Conservation (phyloP, 352 stramenopile species). For the Detonula confervacea region DNA sequence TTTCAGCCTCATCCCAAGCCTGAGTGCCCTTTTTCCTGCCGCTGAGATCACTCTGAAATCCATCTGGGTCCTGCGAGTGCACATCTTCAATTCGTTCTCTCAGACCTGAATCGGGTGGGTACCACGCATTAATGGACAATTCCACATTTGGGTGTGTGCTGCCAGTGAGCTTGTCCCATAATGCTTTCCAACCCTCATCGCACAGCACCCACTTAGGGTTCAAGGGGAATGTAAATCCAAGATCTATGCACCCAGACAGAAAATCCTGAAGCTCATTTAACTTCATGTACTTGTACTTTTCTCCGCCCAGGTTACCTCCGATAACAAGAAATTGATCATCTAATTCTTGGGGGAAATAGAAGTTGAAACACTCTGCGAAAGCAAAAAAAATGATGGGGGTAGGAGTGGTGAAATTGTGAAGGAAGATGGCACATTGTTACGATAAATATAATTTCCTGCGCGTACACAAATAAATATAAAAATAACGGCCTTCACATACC, state of each 20-base stretch:
- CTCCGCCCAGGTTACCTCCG: slow-evolving; percentile 53
- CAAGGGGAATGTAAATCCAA: slow-evolving; percentile 77
- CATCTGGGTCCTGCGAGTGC: slow-evolving; percentile 54
- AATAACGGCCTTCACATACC: neutral
- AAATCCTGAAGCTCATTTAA: slow-evolving; percentile 64
- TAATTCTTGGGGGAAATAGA: slow-evolving; percentile 81
- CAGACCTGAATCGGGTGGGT: slow-evolving; percentile 58
- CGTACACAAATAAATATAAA: too few relatives aligned
- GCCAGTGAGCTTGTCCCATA: slow-evolving; percentile 72
- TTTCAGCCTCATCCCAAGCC: slow-evolving; percentile 51
- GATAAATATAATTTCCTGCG: neutral
- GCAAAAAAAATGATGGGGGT: neutral
- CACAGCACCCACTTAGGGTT: slow-evolving; percentile 84
- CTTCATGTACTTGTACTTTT: slow-evolving; percentile 74
- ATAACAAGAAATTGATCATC: slow-evolving; percentile 82
- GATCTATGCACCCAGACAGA: slow-evolving; percentile 63
- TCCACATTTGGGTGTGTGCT: slow-evolving; percentile 59
- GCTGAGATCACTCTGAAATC: slow-evolving; percentile 48
- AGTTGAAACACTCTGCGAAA: slow-evolving; percentile 79
- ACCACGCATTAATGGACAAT: slow-evolving; percentile 74
- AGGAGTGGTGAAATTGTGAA: neutral
- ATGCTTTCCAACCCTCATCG: slow-evolving; percentile 69
- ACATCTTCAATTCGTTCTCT: slow-evolving; percentile 69
- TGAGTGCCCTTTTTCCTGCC: slow-evolving; percentile 36
- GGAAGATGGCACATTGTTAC: neutral